These are phyloP conservation scores for maize (Zea mays) DNA, from an alignment of 176 grass and related monocot genomes.

Conservation along the genomic window Zm-B73-REFERENCE-NAM-5.0 NC_050100.1:191376501-191377000, in stretches of 20 bases:
- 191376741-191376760: constrained; percentile 3
- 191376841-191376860: background rate
- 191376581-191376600: no score
- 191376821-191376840: background rate
- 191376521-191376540: background rate
- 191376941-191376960: background rate
- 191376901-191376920: background rate
- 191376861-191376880: constrained; percentile 4
- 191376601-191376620: no score
- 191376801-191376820: background rate
- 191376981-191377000: background rate
- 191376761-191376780: background rate
- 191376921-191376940: background rate
- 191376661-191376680: no score
- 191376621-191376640: no score
- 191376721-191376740: background rate
- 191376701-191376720: no score
- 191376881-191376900: constrained; percentile 1
- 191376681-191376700: no score
- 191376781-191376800: background rate
- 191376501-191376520: constrained; percentile 28
- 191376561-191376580: no score
- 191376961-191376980: background rate
- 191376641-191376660: no score
- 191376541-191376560: background rate